These are phyloP conservation scores for Inga leiocalycina DNA, from an alignment of 306 rosid genomes.

Conservation along the genomic window DNA sequence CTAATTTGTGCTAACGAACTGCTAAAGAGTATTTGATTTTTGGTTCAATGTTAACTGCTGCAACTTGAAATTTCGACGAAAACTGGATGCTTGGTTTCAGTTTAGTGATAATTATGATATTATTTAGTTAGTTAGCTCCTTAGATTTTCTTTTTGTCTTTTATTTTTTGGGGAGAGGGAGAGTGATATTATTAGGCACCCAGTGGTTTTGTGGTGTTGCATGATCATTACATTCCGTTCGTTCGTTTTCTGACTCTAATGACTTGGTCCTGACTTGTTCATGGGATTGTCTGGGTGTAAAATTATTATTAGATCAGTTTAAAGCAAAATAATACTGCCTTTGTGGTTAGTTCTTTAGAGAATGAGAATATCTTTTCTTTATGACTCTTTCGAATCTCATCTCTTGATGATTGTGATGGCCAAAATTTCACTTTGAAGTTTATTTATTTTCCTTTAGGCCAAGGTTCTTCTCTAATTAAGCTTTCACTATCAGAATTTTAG, in stretches of 20 bases:
- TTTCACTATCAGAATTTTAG: slow-evolving; percentile 28
- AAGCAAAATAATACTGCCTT: background rate
- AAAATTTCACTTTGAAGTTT: background rate
- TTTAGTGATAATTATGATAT: background rate
- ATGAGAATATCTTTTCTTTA: background rate
- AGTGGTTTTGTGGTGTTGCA: slow-evolving; percentile 3
- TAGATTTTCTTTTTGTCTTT: background rate
- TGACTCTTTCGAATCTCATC: background rate
- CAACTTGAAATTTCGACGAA: background rate
- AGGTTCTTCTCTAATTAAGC: slow-evolving; percentile 18
- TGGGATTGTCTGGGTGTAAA: background rate
- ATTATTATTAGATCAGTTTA: background rate
- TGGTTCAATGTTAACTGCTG: background rate
- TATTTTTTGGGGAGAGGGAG: background rate
- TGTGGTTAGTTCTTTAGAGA: background rate
- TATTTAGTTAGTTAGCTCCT: background rate
- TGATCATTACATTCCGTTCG: background rate
- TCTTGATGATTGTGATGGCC: slow-evolving; percentile 23
- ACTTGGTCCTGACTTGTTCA: background rate
- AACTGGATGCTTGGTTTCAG: background rate
- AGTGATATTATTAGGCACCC: background rate
- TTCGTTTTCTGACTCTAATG: background rate
- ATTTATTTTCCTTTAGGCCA: background rate
- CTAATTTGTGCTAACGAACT: background rate
- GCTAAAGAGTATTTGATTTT: background rate